phyloP scores from a whole-genome alignment of 768 basidiomycete genomes.

The Cystofilobasidium capitatum region DNA sequence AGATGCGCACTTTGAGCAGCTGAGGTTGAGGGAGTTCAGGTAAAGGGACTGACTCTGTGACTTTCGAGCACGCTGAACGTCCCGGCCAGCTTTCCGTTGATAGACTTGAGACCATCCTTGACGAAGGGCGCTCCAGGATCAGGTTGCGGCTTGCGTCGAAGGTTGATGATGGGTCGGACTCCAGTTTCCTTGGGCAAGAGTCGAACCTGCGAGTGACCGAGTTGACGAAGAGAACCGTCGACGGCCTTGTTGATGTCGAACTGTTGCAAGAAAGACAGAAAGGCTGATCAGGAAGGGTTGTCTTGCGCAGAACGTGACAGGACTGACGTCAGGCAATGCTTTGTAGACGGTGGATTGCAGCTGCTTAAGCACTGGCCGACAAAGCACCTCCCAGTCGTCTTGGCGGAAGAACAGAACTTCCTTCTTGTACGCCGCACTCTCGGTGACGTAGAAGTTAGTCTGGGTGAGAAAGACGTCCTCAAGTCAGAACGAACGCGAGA shows the following conservation, averaged over 20 bases:
- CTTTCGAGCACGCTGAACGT: conserved; percentile 81
- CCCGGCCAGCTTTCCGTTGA: conserved; percentile 75
- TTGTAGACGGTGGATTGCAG: conserved; percentile 62
- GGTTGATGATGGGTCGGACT: conserved; percentile 86
- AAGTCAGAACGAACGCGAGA: background rate
- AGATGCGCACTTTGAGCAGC: background rate
- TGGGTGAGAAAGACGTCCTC: conserved; percentile 35
- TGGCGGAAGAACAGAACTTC: conserved; percentile 84
- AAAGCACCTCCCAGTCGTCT: conserved; percentile 81
- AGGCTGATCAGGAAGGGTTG: background rate
- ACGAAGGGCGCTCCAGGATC: background rate
- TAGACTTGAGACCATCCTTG: conserved; percentile 45
- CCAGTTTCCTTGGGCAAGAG: conserved; percentile 90
- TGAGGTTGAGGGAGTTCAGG: too few relatives aligned
- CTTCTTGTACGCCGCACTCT: conserved; percentile 74
- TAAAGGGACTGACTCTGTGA: too few relatives aligned
- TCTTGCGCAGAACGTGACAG: background rate
- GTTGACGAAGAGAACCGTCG: conserved; percentile 45
- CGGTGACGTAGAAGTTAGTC: conserved; percentile 91
- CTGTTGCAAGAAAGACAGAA: conserved; percentile 40
- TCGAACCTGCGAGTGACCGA: conserved; percentile 78
- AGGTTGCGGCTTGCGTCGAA: conserved; percentile 44
- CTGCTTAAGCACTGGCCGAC: conserved; percentile 67
- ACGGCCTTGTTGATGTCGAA: conserved; percentile 56
- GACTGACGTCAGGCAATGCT: conserved; percentile 54